phyloP scores from a whole-genome alignment of 257 asterid species.

The Thymus mandschuricus region DNA sequence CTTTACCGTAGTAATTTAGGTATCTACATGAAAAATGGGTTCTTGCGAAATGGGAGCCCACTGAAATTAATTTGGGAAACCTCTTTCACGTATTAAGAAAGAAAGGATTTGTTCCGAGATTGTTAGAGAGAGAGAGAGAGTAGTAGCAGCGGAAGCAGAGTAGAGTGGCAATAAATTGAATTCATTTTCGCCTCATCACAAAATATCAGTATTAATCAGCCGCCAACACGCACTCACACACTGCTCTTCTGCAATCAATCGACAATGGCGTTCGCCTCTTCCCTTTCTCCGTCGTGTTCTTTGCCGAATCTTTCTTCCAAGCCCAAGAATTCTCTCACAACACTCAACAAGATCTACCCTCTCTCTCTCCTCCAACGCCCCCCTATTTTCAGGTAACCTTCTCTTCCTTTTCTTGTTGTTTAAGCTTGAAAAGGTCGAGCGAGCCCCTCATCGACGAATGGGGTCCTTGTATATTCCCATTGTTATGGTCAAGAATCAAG shows the following conservation, averaged over 20 bases:
- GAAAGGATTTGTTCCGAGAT: background rate
- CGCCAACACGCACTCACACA: conserved; percentile 29
- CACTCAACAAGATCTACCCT: conserved; percentile 50
- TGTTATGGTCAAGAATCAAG: background rate
- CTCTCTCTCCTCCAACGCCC: conserved; percentile 44
- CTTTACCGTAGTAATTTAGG: too few relatives aligned
- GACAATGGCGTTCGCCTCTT: conserved; percentile 59
- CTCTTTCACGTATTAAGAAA: background rate
- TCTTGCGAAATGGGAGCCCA: too few relatives aligned
- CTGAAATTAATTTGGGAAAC: too few relatives aligned
- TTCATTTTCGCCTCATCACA: conserved; percentile 21
- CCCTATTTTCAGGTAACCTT: conserved; percentile 49
- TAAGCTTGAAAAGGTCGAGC: background rate
- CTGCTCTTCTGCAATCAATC: conserved; percentile 8
- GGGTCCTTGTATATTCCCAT: background rate
- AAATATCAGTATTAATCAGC: conserved; percentile 25
- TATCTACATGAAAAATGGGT: too few relatives aligned
- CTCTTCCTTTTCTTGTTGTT: background rate
- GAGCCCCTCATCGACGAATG: background rate
- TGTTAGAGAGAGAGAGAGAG: background rate
- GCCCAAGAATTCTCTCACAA: conserved; percentile 29
- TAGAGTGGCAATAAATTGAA: conserved; percentile 2
- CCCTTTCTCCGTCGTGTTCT: conserved; percentile 41
- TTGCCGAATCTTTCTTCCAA: conserved; percentile 38
- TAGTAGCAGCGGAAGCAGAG: background rate